Conservation (phyloP, 75 land plant genomes). For the Pseudotsuga menziesii region DNA sequence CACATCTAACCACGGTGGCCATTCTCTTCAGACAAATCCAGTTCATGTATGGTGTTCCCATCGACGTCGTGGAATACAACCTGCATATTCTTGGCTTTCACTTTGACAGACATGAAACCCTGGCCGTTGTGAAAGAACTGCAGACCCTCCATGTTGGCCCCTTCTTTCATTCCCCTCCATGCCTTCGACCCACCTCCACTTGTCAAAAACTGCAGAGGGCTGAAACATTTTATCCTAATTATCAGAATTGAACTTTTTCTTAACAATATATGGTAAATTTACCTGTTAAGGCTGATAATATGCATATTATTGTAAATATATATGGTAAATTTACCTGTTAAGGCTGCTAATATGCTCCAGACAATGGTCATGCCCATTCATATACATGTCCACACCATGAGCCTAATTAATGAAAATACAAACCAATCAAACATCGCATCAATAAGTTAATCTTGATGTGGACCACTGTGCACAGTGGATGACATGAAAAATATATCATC, state of each 20-base stretch:
- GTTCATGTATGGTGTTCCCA: slow-evolving; percentile 22
- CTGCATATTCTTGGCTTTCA: slow-evolving; percentile 14
- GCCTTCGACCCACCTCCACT: slow-evolving; percentile 95
- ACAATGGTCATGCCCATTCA: slow-evolving; percentile 98
- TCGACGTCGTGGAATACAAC: slow-evolving; percentile 55
- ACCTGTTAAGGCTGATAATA: slow-evolving; percentile 75
- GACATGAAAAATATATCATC: too few relatives aligned
- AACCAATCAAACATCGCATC: background rate
- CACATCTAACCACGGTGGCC: too few relatives aligned
- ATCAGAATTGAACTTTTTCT: background rate
- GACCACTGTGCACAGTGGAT: too few relatives aligned
- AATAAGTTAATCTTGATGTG: slow-evolving; percentile 1
- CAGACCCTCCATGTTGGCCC: slow-evolving; percentile 32
- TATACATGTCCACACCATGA: slow-evolving; percentile 69
- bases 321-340: slow-evolving; percentile 45
- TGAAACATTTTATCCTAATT: slow-evolving; percentile 17
- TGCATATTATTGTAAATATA: slow-evolving; percentile 7
- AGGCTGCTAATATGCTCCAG: slow-evolving; percentile 72
- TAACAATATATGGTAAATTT: background rate
- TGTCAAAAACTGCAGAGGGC: slow-evolving; percentile 67
- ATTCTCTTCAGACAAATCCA: background rate
- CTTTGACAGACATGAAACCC: slow-evolving; percentile 72
- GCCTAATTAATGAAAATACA: slow-evolving; percentile 1
- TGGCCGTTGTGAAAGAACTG: slow-evolving; percentile 79
- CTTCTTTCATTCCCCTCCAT: slow-evolving; percentile 54